These are phyloP conservation scores for Aureobasidium zeae DNA, from an alignment of 2,329 filamentous ascomycete species.

Conservation along the genomic window DNA sequence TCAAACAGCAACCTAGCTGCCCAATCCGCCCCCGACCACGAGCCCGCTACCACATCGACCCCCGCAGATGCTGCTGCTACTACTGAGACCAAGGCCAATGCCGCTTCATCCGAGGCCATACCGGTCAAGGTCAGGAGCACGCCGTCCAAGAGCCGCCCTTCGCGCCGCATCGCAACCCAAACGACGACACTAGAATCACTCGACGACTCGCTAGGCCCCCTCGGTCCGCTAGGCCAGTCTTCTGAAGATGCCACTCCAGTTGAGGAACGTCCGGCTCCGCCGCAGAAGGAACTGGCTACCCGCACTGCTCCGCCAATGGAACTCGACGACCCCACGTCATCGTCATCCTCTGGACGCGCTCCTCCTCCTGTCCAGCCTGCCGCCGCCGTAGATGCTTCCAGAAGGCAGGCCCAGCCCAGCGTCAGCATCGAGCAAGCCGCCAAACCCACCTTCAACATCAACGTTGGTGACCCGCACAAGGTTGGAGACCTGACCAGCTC, in stretches of 20 bases:
- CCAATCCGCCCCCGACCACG: constrained; percentile 29
- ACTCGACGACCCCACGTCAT: constrained; percentile 51
- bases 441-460: constrained; percentile 83
- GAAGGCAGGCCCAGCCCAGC: constrained; percentile 58
- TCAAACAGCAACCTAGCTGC: constrained; percentile 34
- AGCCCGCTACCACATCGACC: constrained; percentile 15
- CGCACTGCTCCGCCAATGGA: constrained; percentile 50
- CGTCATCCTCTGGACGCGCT: constrained; percentile 44
- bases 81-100: constrained; percentile 13
- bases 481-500: constrained; percentile 94
- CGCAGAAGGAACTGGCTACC: constrained; percentile 48
- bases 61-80: constrained; percentile 1
- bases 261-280: constrained; percentile 55
- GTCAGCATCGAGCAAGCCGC: constrained; percentile 87
- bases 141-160: constrained; percentile 35
- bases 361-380: constrained; percentile 54
- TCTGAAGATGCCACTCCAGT: constrained; percentile 31
- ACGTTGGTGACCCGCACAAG: constrained; percentile 93
- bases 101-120: constrained; percentile 22
- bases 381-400: constrained; percentile 31
- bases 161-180: constrained; percentile 58
- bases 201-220: constrained; percentile 64
- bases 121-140: constrained; percentile 23
- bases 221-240: constrained; percentile 56
- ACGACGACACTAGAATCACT: constrained; percentile 70